These are phyloP conservation scores for Cladosporium phlei DNA, from an alignment of 2,329 filamentous ascomycete genomes.

Conservation along the genomic window DNA sequence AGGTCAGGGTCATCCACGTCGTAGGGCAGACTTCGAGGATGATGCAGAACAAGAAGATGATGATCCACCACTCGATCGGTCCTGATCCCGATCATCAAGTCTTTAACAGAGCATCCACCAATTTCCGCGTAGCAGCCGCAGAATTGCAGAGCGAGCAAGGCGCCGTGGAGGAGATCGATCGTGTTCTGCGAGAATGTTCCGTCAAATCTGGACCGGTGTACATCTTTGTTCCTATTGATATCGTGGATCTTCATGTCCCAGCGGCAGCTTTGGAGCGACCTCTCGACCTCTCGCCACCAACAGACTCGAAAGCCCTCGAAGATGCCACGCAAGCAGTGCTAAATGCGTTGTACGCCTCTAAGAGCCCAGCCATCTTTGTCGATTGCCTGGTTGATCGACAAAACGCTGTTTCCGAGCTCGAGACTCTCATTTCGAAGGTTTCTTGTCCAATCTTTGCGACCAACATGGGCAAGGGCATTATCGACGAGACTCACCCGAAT, in stretches of 20 bases:
- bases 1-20: conserved; percentile 43
- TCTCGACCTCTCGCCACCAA: conserved; percentile 32
- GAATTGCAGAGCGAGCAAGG: conserved; percentile 37
- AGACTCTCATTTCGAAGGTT: conserved; percentile 32
- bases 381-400: conserved; percentile 39
- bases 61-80: conserved; percentile 45
- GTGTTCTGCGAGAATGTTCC: conserved; percentile 41
- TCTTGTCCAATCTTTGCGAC: conserved; percentile 36
- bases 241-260: conserved; percentile 36
- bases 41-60: conserved; percentile 40
- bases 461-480: conserved; percentile 40
- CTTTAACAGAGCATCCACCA: conserved; percentile 38
- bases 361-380: conserved; percentile 37
- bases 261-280: conserved; percentile 33
- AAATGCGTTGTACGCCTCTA: conserved; percentile 29
- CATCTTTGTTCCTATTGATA: conserved; percentile 42
- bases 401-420: conserved; percentile 32
- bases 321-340: conserved; percentile 34
- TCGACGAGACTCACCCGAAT: conserved; percentile 38
- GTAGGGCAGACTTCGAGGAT: conserved; percentile 41
- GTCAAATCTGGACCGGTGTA: conserved; percentile 41
- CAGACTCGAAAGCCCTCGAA: conserved; percentile 24
- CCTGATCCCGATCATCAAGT: conserved; percentile 37
- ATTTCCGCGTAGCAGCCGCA: conserved; percentile 37
- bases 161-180: conserved; percentile 40